These are phyloP conservation scores for Fusarium oxysporum DNA, from an alignment of 2,329 filamentous ascomycete genomes.

Conservation along the genomic window DNA sequence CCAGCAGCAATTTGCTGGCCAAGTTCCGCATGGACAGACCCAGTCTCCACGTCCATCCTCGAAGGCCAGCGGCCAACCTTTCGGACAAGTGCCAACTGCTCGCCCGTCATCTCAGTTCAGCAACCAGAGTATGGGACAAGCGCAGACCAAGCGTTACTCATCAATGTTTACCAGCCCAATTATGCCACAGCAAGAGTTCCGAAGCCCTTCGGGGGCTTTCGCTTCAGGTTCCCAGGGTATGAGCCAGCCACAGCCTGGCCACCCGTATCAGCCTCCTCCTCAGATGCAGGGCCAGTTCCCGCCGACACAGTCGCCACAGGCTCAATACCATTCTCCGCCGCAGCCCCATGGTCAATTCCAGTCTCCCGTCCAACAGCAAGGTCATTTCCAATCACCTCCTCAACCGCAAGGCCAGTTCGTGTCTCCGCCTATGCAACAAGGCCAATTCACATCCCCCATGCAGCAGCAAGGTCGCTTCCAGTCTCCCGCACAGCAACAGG, in stretches of 20 bases:
- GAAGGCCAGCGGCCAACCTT: constrained; percentile 22
- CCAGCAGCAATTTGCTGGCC: constrained; percentile 18
- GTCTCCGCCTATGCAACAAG: not conserved
- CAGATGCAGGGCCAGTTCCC: constrained; percentile 8
- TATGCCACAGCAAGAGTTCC: constrained; percentile 33
- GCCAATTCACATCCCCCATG: constrained; percentile 3
- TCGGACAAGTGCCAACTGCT: constrained; percentile 24
- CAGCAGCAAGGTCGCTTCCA: constrained; percentile 14
- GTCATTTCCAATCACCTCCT: constrained; percentile 6
- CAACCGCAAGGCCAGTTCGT: constrained; percentile 10
- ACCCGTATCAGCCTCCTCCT: constrained; percentile 21
- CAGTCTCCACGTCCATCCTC: constrained; percentile 20
- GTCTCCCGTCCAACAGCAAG: constrained; percentile 2
- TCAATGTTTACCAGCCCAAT: constrained; percentile 32
- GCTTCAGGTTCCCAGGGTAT: constrained; percentile 13
- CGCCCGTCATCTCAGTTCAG: constrained; percentile 32
- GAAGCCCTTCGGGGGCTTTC: constrained; percentile 7
- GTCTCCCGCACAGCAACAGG: constrained; percentile 16
- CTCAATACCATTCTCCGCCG: not conserved
- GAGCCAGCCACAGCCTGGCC: constrained; percentile 14
- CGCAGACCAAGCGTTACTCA: constrained; percentile 34
- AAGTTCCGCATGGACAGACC: constrained; percentile 12
- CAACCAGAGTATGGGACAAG: constrained; percentile 18
- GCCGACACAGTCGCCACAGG: not conserved
- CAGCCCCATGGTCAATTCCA: constrained; percentile 11